Conservation (phyloP, 2,329 filamentous ascomycete genomes). For the Colletotrichum simmondsii region DNA sequence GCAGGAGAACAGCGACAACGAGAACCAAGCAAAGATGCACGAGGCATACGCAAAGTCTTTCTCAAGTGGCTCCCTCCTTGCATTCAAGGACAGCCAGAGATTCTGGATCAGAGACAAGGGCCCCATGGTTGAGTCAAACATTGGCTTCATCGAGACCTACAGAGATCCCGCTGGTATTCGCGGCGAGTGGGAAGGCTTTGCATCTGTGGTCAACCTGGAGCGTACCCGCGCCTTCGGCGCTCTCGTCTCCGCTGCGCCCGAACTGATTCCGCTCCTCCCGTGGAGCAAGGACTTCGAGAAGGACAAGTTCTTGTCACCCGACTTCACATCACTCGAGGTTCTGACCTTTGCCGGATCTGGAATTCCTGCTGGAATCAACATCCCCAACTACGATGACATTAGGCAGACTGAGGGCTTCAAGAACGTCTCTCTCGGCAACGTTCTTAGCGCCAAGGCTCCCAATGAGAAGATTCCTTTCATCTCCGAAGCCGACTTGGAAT, state of each 20-base stretch:
- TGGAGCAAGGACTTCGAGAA: constrained; percentile 94
- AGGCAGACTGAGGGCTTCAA: constrained; percentile 89
- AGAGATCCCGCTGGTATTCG: constrained; percentile 83
- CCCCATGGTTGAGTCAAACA: constrained; percentile 76
- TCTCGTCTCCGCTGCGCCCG: constrained; percentile 83
- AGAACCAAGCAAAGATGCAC: constrained; percentile 80
- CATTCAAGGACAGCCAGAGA: constrained; percentile 83
- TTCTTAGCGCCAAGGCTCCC: constrained; percentile 89
- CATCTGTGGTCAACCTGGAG: constrained; percentile 87
- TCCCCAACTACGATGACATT: constrained; percentile 80
- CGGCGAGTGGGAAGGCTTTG: constrained; percentile 89
- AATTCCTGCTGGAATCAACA: constrained; percentile 76
- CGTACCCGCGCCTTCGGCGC: constrained; percentile 88
- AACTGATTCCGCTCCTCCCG: constrained; percentile 88
- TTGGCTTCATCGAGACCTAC: constrained; percentile 89
- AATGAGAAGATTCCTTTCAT: constrained; percentile 96
- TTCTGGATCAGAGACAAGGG: constrained; percentile 87
- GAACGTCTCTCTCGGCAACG: constrained; percentile 93
- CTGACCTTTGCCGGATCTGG: constrained; percentile 78
- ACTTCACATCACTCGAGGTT: constrained; percentile 95
- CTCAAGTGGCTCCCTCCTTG: constrained; percentile 76
- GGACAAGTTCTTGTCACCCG: constrained; percentile 92
- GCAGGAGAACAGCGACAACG: constrained; percentile 76
- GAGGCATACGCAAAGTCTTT: constrained; percentile 81
- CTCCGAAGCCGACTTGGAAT: constrained; percentile 76